Base-by-base conservation (phyloP, 129 eudicot genomes). In the Chrysanthemum seticuspe region DNA sequence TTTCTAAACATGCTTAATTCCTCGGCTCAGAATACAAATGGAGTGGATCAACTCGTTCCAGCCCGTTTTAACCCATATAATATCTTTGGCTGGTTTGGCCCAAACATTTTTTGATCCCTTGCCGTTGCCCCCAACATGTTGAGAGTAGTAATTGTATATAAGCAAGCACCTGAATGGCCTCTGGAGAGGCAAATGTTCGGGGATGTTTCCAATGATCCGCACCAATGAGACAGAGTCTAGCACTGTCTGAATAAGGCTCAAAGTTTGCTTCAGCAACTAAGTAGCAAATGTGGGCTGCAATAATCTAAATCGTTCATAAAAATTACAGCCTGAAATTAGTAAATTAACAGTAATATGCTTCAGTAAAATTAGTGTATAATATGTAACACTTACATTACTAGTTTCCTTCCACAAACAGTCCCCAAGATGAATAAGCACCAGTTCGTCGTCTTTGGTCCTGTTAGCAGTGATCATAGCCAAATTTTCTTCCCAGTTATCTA, bases 221-320 rank as follows among this genome's bases (percentile, higher is more conserved):
- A 75, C 99, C 99, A 74, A 94, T 75, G 45, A 94, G 99, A 82
- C 99, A 94, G 67, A 94, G 62, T 82, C 99, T 90, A 64, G 99
- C 97, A 74, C 80, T 86, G 80, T 94, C 93, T 64, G 97, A 90
- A 79, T 87, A 94, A 62, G 87, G 88, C 81, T 90, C 99, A 82
- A 94, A 88, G 80, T 82, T 88, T 18, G 96, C 97, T 83, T 94
- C 97, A 6, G 99, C 99, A 65, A 94, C 91, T 74, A 94, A 78
- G 85, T 94, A 94, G 85, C 99, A 94, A 45, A 88, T 86, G 80
- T 94, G 99, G 50, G 99, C 99, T 25, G 97, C 99, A 40, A 83
- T 74, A 70, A 90, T 85, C 99, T 93, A 88, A n/a, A 73, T 19
- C 72, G 78, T 58, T 74, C 13, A 15, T 53, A 62, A 21, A 79